Percentiles rank a stretch among this genome's conserved stretches.
Conservation (phyloP, 768 basidiomycete species). For the Lactarius hatsudake region DNA sequence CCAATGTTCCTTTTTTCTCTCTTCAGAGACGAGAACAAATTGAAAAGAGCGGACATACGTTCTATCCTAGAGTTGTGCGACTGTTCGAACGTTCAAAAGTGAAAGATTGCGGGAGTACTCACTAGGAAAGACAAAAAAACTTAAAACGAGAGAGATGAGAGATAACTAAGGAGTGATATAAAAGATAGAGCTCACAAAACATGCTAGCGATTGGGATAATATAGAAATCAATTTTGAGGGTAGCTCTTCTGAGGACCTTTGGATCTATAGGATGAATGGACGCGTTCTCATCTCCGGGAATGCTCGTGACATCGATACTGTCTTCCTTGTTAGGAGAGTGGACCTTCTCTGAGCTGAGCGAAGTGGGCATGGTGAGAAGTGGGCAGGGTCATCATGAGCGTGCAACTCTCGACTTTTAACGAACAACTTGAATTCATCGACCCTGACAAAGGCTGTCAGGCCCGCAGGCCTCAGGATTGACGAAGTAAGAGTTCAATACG, state of each 20-base stretch:
- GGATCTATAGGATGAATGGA: slow-evolving; percentile 19
- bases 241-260: slow-evolving; percentile 1
- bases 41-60: slow-evolving; percentile 1
- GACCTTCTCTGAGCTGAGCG: neutral
- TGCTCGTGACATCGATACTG: neutral
- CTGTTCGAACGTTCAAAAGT: neutral
- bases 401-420: neutral
- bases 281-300: neutral
- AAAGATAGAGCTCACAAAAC: slow-evolving; percentile 1
- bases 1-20: slow-evolving; percentile 26
- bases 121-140: slow-evolving; percentile 20
- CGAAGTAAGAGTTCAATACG: too few relatives aligned
- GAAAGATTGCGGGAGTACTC: neutral
- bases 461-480: too few relatives aligned
- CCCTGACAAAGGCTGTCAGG: too few relatives aligned
- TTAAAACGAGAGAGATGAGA: neutral
- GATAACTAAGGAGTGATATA: neutral
- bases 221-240: slow-evolving; percentile 13
- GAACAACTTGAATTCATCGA: neutral
- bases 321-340: slow-evolving; percentile 2
- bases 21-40: neutral
- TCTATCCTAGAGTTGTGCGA: slow-evolving; percentile 2
- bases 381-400: neutral
- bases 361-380: neutral
- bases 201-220: slow-evolving; percentile 6